Base-by-base conservation (phyloP, 192 early-diverging fungal genomes). In the Podila verticillata region DNA sequence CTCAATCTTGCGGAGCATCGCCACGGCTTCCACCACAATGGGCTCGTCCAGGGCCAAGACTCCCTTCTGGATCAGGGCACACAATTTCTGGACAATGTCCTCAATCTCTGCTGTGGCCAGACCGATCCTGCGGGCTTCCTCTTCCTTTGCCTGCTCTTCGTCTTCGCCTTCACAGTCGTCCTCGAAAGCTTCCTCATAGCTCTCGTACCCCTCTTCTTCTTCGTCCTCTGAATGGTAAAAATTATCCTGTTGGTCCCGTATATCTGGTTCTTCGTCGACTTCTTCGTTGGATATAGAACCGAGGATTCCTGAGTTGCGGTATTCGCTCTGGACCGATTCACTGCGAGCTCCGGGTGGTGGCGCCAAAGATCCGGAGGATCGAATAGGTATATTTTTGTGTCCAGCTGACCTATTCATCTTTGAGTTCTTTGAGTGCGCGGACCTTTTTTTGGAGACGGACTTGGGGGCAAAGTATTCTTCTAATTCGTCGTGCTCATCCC, bases 381-480 rank as follows among this genome's bases (percentile, higher is more conserved):
- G 47, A 26, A 66, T 66, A 2, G 75, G 44, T 63, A 71, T 63
- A 48, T 58, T 54, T 19, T 44, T 44, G 39, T 15, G 35, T 58
- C 69, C 61, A 29, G 48, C 24, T 54, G 51, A 24, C 22, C 51
- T 54, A 24, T 54, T 54, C 51, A 2, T 54, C n/a, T n/a, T n/a
- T n/a, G n/a, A n/a, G 24, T 26, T 17, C 51, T 54, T 54, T 8
- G 51, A 22, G 20, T 12, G 51, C 9, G 12, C 51, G 51, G n/a
- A 54, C 51, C 20, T 44, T 39, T 28, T 48, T 29, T 61, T 19
- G 59, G 48, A 24, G 58, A 19, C 2, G 61, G 57, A 15, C 75
- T 68, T 26, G 70, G 51, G 77, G 2, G 70, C 66, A 68, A 80
- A 80, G n/a, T 80, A 80, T n/a, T 80, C 77, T 29, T 80, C 77